Conservation (phyloP, 352 stramenopile species). For the Phytophthora chlamydospora region DNA sequence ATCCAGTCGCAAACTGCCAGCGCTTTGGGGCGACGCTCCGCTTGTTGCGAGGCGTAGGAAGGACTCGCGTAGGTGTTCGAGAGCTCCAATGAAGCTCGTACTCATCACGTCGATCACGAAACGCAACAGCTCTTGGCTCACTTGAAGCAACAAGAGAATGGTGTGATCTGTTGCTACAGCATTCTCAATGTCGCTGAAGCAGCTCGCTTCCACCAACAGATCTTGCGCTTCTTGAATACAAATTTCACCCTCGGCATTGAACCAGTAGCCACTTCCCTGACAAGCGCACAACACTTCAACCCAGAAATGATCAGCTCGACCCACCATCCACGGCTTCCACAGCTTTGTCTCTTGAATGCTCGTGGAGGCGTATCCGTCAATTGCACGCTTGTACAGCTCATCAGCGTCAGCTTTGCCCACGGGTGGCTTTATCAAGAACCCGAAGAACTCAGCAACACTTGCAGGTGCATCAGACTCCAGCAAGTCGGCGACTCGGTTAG, state of each 20-base stretch:
- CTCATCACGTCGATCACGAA: conserved; percentile 58
- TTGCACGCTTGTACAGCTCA: conserved; percentile 3
- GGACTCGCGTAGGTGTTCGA: conserved; percentile 49
- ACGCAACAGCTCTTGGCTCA: conserved; percentile 47
- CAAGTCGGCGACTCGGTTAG: conserved; percentile 1
- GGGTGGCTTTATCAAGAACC: conserved; percentile 17
- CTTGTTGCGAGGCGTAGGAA: conserved; percentile 20
- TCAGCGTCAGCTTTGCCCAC: neutral
- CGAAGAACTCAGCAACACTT: conserved; percentile 30
- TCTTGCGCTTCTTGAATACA: conserved; percentile 52
- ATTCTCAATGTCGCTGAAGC: conserved; percentile 37
- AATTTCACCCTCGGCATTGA: conserved; percentile 28
- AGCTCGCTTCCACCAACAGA: conserved; percentile 36
- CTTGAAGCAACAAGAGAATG: conserved; percentile 7
- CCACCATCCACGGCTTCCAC: neutral
- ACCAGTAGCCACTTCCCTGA: conserved; percentile 51
- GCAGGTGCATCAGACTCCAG: conserved; percentile 7
- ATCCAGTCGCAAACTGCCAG: conserved; percentile 23
- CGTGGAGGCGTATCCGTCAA: neutral
- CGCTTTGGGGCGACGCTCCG: neutral
- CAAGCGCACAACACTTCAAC: conserved; percentile 38
- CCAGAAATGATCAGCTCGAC: conserved; percentile 37
- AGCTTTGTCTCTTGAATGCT: conserved; percentile 1
- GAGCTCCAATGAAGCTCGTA: conserved; percentile 56
- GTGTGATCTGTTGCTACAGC: conserved; percentile 3